A percentile compares a stretch with the other conserved stretches of the same genome.
Conservation (phyloP, 1,284 basidiomycete species). For the Tilletia setariae region DNA sequence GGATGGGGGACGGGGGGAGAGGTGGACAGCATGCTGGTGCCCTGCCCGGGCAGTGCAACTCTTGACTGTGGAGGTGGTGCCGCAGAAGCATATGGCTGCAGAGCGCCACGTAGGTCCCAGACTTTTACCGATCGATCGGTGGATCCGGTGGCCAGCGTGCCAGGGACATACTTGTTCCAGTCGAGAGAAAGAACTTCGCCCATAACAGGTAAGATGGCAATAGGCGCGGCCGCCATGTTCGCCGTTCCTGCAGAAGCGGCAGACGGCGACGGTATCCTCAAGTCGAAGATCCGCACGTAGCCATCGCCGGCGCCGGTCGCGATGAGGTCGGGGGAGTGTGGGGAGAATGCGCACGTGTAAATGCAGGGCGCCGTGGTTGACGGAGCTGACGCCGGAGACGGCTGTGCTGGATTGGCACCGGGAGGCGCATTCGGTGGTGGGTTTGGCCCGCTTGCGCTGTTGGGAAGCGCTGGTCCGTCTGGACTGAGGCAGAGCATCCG, state of each 20-base stretch:
- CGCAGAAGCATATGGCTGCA: neutral
- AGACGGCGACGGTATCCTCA: slow-evolving; percentile 25
- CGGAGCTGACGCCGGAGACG: neutral
- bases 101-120: slow-evolving; percentile 65
- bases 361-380: slow-evolving; percentile 64
- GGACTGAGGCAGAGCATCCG: slow-evolving; percentile 10
- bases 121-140: slow-evolving; percentile 76
- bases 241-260: slow-evolving; percentile 10
- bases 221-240: slow-evolving; percentile 18
- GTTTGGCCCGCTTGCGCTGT: neutral
- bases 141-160: slow-evolving; percentile 72
- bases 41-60: slow-evolving; percentile 10
- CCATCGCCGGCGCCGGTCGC: slow-evolving; percentile 77
- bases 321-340: slow-evolving; percentile 76
- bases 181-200: slow-evolving; percentile 67
- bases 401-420: neutral
- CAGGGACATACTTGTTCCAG: slow-evolving; percentile 87
- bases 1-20: slow-evolving; percentile 1
- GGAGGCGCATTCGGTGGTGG: neutral
- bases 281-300: slow-evolving; percentile 43
- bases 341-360: slow-evolving; percentile 85
- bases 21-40: slow-evolving; percentile 22
- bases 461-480: slow-evolving; percentile 1
- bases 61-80: neutral
- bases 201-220: slow-evolving; percentile 36